Base-by-base conservation (phyloP, 495 filamentous ascomycete genomes). In the Penicillium coffeae region DNA sequence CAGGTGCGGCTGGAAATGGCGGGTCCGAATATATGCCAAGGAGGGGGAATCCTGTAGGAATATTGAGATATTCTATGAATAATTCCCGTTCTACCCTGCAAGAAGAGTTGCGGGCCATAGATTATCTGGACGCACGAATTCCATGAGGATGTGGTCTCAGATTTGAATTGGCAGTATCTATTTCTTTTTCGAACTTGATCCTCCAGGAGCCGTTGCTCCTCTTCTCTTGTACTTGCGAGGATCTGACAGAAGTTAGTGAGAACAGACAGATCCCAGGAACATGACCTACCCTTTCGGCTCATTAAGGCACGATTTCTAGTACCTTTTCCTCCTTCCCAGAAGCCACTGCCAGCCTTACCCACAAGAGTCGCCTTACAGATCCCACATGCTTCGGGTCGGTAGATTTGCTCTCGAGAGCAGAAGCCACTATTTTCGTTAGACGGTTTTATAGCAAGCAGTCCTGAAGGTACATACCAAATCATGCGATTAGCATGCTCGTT, bases 251-350 rank as follows among this genome's bases (percentile, higher is more conserved):
- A 15, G 39, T 43, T 47, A 42, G 35, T 4, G 14, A 34, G 5
- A n/a, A 32, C 3, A 27, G 13, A 14, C n/a, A 51, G 9, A 34
- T 36, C 3, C 27, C 2, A 48, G 25, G 25, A 37, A 30, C 45
- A 51, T n/a, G 25, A 42, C 62, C 32, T 64, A 75, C 74, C 76
- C 62, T 86, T 88, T 47, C 82, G 73, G 50, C 84, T 85, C 87
- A 90, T 89, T 49, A 76, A 61, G 15, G 61, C 64, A 62, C 74
- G 80, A 63, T 88, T 84, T 42, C 87, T 68, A n/a, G 85, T 92
- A 8, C 89, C 89, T 63, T 88, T 90, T 1, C 90, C 90, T 13
- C 90, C 90, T 69, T 96, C 90, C 90, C 90, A 95, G 62, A 88
- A 96, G 7, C 89, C 90, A 47, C 72, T 81, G 0, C 86, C 85